A percentile compares a stretch with the other conserved stretches of the same genome.
Evolutionary conservation across 202 grass and related monocot genomes (phyloP).

Genomic region (Zoysia matrella): DNA sequence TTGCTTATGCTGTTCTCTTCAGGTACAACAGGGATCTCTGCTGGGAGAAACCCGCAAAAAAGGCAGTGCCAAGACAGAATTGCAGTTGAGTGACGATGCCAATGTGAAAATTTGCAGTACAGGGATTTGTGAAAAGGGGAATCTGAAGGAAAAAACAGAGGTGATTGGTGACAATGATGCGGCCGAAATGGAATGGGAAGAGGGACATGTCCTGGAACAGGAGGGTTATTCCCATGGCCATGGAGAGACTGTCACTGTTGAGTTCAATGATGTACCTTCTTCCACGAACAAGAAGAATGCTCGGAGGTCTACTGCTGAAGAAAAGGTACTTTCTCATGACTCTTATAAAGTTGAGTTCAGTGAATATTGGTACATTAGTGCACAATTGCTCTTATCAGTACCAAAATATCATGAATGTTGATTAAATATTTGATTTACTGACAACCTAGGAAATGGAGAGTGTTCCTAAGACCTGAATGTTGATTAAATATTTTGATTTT

Average conservation of each 20-base stretch:
- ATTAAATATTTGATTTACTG: slow-evolving; percentile 14
- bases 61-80: slow-evolving; percentile 28
- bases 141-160: slow-evolving; percentile 12
- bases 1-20: slow-evolving; percentile 24
- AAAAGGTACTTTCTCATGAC: slow-evolving; percentile 59
- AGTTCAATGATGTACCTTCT: slow-evolving; percentile 75
- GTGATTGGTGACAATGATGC: slow-evolving; percentile 23
- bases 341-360: background rate
- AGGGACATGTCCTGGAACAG: slow-evolving; percentile 61
- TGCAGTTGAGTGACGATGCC: slow-evolving; percentile 3
- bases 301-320: slow-evolving; percentile 69
- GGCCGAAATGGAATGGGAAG: slow-evolving; percentile 88
- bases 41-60: slow-evolving; percentile 42
- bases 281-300: slow-evolving; percentile 60
- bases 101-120: slow-evolving; percentile 28
- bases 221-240: slow-evolving; percentile 60
- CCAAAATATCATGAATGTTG: slow-evolving; percentile 9
- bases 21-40: slow-evolving; percentile 41
- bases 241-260: slow-evolving; percentile 69
- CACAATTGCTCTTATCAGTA: background rate
- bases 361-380: background rate
- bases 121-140: slow-evolving; percentile 24
- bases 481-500: slow-evolving; percentile 23
- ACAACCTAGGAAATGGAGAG: background rate
- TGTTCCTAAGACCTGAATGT: slow-evolving; percentile 3